Evolutionary conservation across 208 protist genomes (phyloP), one percentile per base, ranked within the genome.

Genomic region (Herpetomonas tarakana): DNA sequence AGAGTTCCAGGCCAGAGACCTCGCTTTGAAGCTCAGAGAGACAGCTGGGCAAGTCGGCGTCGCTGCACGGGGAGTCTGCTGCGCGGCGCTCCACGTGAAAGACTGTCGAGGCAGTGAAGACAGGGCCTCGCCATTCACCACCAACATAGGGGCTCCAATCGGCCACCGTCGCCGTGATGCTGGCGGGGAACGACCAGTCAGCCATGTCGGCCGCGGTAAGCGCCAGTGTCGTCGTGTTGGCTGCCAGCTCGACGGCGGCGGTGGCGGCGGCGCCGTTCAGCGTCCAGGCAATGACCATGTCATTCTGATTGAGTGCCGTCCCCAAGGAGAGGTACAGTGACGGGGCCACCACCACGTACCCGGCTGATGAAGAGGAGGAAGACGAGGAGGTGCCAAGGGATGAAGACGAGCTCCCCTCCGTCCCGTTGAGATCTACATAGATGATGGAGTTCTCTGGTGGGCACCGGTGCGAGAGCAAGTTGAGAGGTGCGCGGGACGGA

Each of bases 251-350:
- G 19, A 41, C 41, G 45, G 56, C 60, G 12, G 59, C 44, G 16
- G 69, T 54, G 14, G 44, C 28, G 30, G 51, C 50, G 47, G 47
- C 55, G 27, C 50, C 45, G 28, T 56, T 44, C 4, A 62, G 11
- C n/a, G 18, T 35, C 81, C 81, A 88, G 3, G 22, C 26, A 4
- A 81, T 57, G 9, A 41, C 19, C 22, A 88, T 63, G 59, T 76
- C 69, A 49, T 59, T 71, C 47, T 76, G 64, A 16, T 49, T 54
- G 21, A 52, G 68, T 27, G 83, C 74, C 3, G 56, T 11, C 12
- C 76, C 74, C 3, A 74, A 46, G 21, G 46, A 67, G 14, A 81
- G 64, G 39, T 63, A 56, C 45, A 72, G 53, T 11, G 30, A 25
- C 24, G 46, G 31, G 2, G 30, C 52, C 18, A 38, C 21, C 27